Base-by-base conservation (phyloP, 129 eudicot genomes). In the Saposhnikovia divaricata region DNA sequence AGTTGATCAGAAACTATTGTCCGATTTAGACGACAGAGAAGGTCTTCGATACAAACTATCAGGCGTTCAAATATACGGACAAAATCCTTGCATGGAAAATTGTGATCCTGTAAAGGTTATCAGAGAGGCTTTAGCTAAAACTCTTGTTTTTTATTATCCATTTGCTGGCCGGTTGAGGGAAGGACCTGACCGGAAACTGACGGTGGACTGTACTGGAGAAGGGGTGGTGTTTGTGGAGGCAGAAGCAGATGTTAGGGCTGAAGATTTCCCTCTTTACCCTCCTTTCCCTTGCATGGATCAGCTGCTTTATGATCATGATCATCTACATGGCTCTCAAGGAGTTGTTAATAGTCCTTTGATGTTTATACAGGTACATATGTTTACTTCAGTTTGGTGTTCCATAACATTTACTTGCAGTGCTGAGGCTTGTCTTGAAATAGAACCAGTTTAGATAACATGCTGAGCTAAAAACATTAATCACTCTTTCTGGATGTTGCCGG, bases 191-290 rank as follows among this genome's bases (percentile, higher is more conserved):
- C 28, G 75, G 45, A 84, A 80, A 77, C 84, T 84, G 75, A 66
- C 72, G 59, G 84, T 84, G 15, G 87, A 84, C 21, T 84, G 87
- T 78, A 46, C 81, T 9, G 79, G 81, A 4, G 79, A 80, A 42
- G 87, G 87, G 7, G 81, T 84, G 75, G 13, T 80, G 82, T 81
- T 84, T 59, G 81, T 84, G 6, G 87, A 72, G 63, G 87, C 82
- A 5, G 80, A 81, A 72, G 84, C 84, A 2, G 50, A 77, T 77
- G 84, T 84, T 39, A 72, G 75, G 75, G 75, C 1, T 72, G 75
- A 72, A 16, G 47, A 72, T 48, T 72, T 72, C 40, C 27, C 75
- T 72, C 75, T 72, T 39, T 44, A 72, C 50, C 75, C 75, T 38
- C 75, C 75, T 40, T 72, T 72, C 50, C 75, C 75, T 18, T 72